Percentiles rank a stretch among this genome's conserved stretches.
phyloP scores from a whole-genome alignment of 371 early-diverging fungal genomes.

The Vavraia culicis region DNA sequence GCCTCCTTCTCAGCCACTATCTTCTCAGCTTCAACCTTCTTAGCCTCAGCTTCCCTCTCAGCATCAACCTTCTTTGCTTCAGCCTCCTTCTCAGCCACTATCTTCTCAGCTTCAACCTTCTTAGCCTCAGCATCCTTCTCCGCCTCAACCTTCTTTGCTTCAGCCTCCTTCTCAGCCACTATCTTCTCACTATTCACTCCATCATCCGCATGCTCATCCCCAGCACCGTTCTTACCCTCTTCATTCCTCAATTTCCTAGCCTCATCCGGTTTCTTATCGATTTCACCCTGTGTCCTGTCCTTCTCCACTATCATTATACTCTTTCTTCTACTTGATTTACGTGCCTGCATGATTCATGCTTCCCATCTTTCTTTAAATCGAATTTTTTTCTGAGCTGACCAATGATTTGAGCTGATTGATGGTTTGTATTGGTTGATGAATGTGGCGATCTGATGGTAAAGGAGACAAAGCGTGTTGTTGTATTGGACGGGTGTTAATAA shows the following conservation, averaged over 20 bases:
- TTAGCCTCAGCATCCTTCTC: too few relatives aligned
- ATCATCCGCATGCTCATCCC: neutral
- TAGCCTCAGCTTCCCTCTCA: neutral
- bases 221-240: neutral
- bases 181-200: neutral
- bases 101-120: too few relatives aligned
- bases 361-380: too few relatives aligned
- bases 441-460: too few relatives aligned
- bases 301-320: slow-evolving; percentile 1
- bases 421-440: too few relatives aligned
- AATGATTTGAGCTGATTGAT: too few relatives aligned
- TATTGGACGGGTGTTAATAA: too few relatives aligned
- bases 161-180: neutral
- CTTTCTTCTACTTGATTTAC: too few relatives aligned
- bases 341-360: too few relatives aligned
- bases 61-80: slow-evolving; percentile 3
- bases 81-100: slow-evolving; percentile 4
- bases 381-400: too few relatives aligned
- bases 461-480: too few relatives aligned
- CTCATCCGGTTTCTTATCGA: neutral
- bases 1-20: neutral
- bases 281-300: neutral
- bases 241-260: neutral
- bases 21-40: slow-evolving; percentile 1
- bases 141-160: too few relatives aligned